These are phyloP conservation scores for Phialophora expanda DNA, from an alignment of 2,329 filamentous ascomycete genomes.

Conservation along the genomic window DNA sequence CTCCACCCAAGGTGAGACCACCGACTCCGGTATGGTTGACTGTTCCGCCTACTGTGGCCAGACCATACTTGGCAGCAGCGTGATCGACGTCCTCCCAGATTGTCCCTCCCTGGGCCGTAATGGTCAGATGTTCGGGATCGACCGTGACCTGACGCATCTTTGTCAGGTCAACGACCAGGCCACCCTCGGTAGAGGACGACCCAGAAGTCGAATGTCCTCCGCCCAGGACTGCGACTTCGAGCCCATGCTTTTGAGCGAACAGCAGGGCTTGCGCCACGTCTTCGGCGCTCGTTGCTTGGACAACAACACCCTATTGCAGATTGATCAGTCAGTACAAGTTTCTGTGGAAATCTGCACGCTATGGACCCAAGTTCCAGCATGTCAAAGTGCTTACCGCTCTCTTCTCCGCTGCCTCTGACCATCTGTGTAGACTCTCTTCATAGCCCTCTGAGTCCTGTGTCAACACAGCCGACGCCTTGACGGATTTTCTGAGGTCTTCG, in stretches of 20 bases:
- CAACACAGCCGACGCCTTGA: slow-evolving; percentile 1
- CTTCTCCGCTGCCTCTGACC: slow-evolving; percentile 16
- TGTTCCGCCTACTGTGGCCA: slow-evolving; percentile 66
- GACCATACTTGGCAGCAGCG: slow-evolving; percentile 55
- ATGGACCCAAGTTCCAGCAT: too few relatives aligned
- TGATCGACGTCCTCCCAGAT: slow-evolving; percentile 62
- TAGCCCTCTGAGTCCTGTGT: slow-evolving; percentile 1
- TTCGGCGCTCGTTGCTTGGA: slow-evolving; percentile 1
- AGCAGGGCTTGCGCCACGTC: slow-evolving; percentile 1
- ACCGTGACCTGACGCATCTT: slow-evolving; percentile 59
- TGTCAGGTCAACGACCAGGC: slow-evolving; percentile 61
- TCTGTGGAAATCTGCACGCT: not conserved
- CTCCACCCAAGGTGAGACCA: slow-evolving; percentile 63
- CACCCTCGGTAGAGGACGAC: slow-evolving; percentile 56
- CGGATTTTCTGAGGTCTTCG: not conserved
- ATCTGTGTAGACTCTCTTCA: slow-evolving; percentile 8
- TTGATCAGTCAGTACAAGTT: not conserved
- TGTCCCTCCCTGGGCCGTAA: slow-evolving; percentile 59
- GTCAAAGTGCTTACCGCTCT: slow-evolving; percentile 5
- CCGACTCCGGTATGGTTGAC: slow-evolving; percentile 68
- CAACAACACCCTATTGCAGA: not conserved
- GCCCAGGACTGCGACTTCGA: slow-evolving; percentile 60
- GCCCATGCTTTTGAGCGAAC: slow-evolving; percentile 21
- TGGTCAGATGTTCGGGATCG: slow-evolving; percentile 52
- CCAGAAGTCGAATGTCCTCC: slow-evolving; percentile 63